These are phyloP conservation scores for Fusarium solani-melongenae DNA, from an alignment of 2,329 filamentous ascomycete genomes.

Conservation along the genomic window DNA sequence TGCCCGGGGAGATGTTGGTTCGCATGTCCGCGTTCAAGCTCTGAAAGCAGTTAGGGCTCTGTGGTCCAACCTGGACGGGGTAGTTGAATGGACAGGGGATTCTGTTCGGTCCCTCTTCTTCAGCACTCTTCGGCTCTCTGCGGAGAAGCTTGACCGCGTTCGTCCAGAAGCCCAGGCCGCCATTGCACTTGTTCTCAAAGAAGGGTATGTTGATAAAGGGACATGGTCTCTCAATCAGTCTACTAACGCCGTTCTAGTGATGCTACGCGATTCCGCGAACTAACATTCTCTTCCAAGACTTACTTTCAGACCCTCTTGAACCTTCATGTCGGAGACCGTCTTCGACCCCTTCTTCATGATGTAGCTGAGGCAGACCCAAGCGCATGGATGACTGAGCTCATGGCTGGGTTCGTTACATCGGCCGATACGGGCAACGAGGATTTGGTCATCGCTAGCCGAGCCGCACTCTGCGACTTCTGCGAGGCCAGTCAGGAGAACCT, in stretches of 20 bases:
- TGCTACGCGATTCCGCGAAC: slow-evolving; percentile 47
- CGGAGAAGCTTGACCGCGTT: slow-evolving; percentile 92
- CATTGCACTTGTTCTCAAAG: slow-evolving; percentile 57
- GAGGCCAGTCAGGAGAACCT: slow-evolving; percentile 53
- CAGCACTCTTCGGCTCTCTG: slow-evolving; percentile 73
- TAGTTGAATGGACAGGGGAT: slow-evolving; percentile 38
- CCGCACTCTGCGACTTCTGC: slow-evolving; percentile 70
- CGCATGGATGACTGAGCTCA: slow-evolving; percentile 62
- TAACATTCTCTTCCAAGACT: slow-evolving; percentile 66
- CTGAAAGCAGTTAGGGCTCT: slow-evolving; percentile 79
- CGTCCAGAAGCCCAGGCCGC: slow-evolving; percentile 73
- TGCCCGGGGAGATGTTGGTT: slow-evolving; percentile 89
- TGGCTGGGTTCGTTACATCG: slow-evolving; percentile 77
- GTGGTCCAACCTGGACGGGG: slow-evolving; percentile 53
- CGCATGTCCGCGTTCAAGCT: slow-evolving; percentile 83
- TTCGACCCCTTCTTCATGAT: slow-evolving; percentile 51
- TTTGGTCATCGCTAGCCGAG: slow-evolving; percentile 75
- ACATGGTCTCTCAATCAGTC: not conserved
- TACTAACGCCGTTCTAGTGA: slow-evolving; percentile 48
- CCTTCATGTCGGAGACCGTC: slow-evolving; percentile 52
- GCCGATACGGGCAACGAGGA: slow-evolving; percentile 83
- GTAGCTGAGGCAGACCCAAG: slow-evolving; percentile 47
- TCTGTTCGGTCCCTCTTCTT: slow-evolving; percentile 58
- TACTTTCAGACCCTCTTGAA: slow-evolving; percentile 69
- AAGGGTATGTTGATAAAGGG: slow-evolving; percentile 53